Conservation (phyloP, 257 asterid genomes). For the Solanum lycopersicoides region DNA sequence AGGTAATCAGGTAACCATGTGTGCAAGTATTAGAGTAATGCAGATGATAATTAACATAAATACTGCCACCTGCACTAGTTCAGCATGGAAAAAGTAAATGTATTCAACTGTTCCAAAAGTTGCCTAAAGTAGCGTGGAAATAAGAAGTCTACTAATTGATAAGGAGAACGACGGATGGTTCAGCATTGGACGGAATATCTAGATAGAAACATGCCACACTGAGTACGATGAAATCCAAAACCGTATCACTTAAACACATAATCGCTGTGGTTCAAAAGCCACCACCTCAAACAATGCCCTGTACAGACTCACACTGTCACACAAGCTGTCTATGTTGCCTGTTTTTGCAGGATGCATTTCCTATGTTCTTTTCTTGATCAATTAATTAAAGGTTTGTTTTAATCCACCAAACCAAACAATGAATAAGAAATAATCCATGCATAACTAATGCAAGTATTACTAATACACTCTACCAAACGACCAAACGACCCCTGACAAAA, state of each 20-base stretch:
- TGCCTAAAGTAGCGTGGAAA: background rate
- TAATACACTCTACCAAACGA: too few species aligned
- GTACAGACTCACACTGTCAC: background rate
- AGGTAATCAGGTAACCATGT: background rate
- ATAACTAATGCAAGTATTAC: too few species aligned
- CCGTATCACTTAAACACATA: background rate
- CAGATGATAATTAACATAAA: background rate
- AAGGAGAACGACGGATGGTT: background rate
- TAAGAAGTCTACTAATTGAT: background rate
- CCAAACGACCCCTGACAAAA: too few species aligned
- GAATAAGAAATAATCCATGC: too few species aligned
- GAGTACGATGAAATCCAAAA: background rate
- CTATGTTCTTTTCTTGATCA: background rate
- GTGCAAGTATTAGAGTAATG: background rate
- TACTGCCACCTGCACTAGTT: background rate
- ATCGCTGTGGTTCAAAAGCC: background rate
- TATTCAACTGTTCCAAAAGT: background rate
- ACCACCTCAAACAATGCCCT: background rate
- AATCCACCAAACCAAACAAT: too few species aligned
- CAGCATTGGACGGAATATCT: background rate
- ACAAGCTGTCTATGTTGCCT: background rate
- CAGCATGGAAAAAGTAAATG: background rate
- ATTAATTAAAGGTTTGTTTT: background rate
- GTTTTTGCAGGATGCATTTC: background rate
- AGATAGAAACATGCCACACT: background rate